Base-by-base conservation (phyloP, 495 filamentous ascomycete genomes). In the Xylaria bambusicola region DNA sequence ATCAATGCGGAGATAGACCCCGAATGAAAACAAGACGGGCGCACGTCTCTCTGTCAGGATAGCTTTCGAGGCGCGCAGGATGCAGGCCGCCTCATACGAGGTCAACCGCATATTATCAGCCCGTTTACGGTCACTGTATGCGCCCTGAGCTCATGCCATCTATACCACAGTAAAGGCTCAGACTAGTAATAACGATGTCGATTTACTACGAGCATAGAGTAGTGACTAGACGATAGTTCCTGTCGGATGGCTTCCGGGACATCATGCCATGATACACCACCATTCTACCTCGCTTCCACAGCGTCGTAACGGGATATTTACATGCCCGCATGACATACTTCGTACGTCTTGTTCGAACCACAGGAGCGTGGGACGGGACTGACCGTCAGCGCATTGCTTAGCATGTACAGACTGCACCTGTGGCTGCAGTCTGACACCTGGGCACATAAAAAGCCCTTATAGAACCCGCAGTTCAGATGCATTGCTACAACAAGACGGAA, bases 201-300 rank as follows among this genome's bases (percentile, higher is more conserved):
- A 47, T 47, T 47, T 29, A 36, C 21, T 24, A 45, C 33, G 38
- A 33, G 21, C 29, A 31, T 23, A 31, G 40, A 38, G 27, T 9
- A 53, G 40, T 41, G 41, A n/a, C 21, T 21, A 38, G 8, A 47
- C 2, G 38, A 44, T 38, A 38, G 38, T 60, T 47, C 41, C 24
- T 53, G 57, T 53, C 57, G 58, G 58, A 50, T 61, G 51, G 26
- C 58, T 56, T 56, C 58, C 58, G 51, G 51, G 40, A 50, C 47
- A 23, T 24, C 49, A 46, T 41, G 42, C 38, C 57, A 53, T 42
- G 20, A 53, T 47, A 52, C 36, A 35, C 47, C 47, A 13, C 49
- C n/a, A 47, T 35, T 20, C 46, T 46, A 49, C 44, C 49, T 52
- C 29, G 57, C 48, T 23, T 53, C 31, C 41, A 15, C 38, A 47